These are phyloP conservation scores for Trichoderma breve DNA, from an alignment of 2,329 filamentous ascomycete genomes.

Conservation along the genomic window DNA sequence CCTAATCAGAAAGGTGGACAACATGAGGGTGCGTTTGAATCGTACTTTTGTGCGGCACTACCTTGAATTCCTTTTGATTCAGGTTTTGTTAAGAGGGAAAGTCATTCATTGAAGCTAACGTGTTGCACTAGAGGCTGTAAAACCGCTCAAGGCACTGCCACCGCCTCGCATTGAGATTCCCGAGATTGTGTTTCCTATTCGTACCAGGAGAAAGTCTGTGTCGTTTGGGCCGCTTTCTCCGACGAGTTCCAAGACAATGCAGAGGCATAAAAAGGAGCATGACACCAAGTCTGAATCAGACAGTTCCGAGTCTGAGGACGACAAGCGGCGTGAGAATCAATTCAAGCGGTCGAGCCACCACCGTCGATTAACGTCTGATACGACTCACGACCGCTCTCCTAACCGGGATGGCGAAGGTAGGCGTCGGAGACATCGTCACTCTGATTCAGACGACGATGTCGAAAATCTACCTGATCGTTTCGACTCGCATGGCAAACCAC, in stretches of 20 bases:
- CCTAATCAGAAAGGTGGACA: constrained; percentile 22
- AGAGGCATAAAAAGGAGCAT: constrained; percentile 40
- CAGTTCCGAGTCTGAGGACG: constrained; percentile 21
- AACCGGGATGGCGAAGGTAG: constrained; percentile 19
- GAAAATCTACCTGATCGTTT: constrained; percentile 50
- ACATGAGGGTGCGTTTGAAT: constrained; percentile 39
- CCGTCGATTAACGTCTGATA: constrained; percentile 36
- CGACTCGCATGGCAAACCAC: constrained; percentile 42
- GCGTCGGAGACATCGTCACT: not conserved
- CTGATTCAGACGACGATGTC: constrained; percentile 35
- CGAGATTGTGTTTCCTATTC: not conserved
- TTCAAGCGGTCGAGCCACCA: constrained; percentile 22
- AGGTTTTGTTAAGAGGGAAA: not conserved
- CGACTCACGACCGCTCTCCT: constrained; percentile 33
- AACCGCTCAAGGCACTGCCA: constrained; percentile 2
- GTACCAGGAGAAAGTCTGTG: constrained; percentile 40
- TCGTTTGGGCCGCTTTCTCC: constrained; percentile 50
- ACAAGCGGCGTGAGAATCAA: constrained; percentile 24
- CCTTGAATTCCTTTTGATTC: not conserved
- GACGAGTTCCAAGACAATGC: constrained; percentile 46
- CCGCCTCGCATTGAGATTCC: constrained; percentile 15
- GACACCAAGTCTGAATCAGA: constrained; percentile 26
- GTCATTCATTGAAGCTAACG: not conserved
- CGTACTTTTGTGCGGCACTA: constrained; percentile 27
- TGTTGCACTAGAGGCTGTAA: constrained; percentile 32